Evolutionary conservation across 2,329 filamentous ascomycete genomes (phyloP), one percentile per base, ranked within the genome.

Genomic region (Phyllosticta ampelicida): DNA sequence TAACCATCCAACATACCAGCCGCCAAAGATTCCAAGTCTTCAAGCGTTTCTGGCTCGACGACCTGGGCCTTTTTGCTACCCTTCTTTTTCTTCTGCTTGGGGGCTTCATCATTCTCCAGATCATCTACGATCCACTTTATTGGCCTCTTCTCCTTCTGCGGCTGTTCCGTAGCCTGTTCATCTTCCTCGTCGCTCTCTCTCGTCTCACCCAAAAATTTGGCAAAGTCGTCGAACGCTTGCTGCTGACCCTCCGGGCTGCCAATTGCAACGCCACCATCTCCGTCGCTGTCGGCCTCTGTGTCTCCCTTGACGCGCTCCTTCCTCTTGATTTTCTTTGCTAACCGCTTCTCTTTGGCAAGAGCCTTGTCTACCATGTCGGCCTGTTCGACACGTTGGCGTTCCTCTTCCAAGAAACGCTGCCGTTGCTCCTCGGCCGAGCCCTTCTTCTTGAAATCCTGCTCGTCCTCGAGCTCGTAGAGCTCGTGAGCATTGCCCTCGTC

Each of bases 401-500:
- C 92, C 61, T 80, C 80, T 53, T 87, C 85, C 70, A 97, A 76
- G 76, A 96, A 99, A 63, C 80, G 82, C 65, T 80, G 78, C 52
- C 90, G 81, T 72, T 95, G 90, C 53, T 82, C 81, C 63, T 90
- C 87, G 2, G 89, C 87, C 21, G 85, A 77, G 36, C 92, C 94
- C 56, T 85, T 81, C 48, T 82, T 80, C 62, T 78, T 79, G 79
- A 97, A 99, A 63, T 85, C 83, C 0, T 86, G 84, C 73, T 96
- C 90, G 71, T 88, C 83, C 68, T 92, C 86, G 64, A 99, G 84
- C 70, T 95, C 88, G 75, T 97, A 96, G 13, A 95, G 72, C 62
- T 88, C 83, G 71, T 94, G 90, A 2, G 90, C 80, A 61, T 87
- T 85, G 64, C 91, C 92, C 29, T 96, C 90, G 53, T 96, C 91